Conservation (phyloP, 805 yeast genomes). For the Candida sithepensis region DNA sequence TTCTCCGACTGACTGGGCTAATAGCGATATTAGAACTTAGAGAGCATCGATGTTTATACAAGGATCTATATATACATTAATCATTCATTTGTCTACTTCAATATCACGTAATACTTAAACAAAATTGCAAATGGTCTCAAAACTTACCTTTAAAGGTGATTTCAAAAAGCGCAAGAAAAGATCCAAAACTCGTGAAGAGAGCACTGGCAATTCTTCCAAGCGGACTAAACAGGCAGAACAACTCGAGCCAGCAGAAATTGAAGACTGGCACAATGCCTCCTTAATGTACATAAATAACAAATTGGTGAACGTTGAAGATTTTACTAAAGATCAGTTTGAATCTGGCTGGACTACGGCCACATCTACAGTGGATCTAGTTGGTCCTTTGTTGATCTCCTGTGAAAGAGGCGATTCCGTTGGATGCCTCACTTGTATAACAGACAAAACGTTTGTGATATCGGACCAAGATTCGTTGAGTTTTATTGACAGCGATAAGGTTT, state of each 20-base stretch:
- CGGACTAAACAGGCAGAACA: background rate
- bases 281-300: conserved; percentile 24
- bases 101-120: background rate
- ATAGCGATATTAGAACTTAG: too few species aligned
- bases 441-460: conserved; percentile 11
- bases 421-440: conserved; percentile 13
- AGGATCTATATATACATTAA: too few species aligned
- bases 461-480: conserved; percentile 9
- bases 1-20: too few species aligned
- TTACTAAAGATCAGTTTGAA: conserved; percentile 18
- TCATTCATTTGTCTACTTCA: too few species aligned
- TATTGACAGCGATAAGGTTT: conserved; percentile 4
- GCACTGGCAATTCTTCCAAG: background rate
- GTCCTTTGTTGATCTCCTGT: conserved; percentile 23
- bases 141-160: conserved; percentile 31
- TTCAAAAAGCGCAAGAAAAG: conserved; percentile 18
- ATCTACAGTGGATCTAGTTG: conserved; percentile 20
- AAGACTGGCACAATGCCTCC: conserved; percentile 2
- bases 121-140: conserved; percentile 27
- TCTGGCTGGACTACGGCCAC: conserved; percentile 31
- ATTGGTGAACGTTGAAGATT: conserved; percentile 10
- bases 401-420: conserved; percentile 11
- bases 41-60: too few species aligned
- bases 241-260: background rate
- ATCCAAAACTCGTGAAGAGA: background rate